Evolutionary conservation across 306 rosid species (phyloP).

Genomic region (Acmispon strigosus): DNA sequence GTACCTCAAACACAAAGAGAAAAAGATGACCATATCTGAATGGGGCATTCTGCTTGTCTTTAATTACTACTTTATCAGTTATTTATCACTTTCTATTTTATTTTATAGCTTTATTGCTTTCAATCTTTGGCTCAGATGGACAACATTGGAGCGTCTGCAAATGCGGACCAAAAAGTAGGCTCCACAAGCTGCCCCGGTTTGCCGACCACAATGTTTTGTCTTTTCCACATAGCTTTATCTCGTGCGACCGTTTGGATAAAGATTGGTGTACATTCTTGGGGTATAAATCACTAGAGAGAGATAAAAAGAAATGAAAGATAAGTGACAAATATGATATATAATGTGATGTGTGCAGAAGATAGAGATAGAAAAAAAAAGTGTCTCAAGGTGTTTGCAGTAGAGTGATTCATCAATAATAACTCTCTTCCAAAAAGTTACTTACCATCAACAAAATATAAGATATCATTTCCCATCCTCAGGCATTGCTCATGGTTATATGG

Average conservation of each 20-base stretch:
- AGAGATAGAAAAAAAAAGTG: too few relatives aligned
- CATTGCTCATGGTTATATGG: neutral
- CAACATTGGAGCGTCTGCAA: slow-evolving; percentile 36
- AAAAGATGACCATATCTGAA: neutral
- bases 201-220: slow-evolving; percentile 38
- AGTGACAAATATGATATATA: too few relatives aligned
- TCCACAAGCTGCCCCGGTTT: slow-evolving; percentile 22
- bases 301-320: too few relatives aligned
- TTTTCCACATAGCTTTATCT: slow-evolving; percentile 11
- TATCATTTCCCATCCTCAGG: neutral
- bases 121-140: slow-evolving; percentile 4
- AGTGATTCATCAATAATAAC: too few relatives aligned
- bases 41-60: neutral
- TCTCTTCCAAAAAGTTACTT: slow-evolving; percentile 1
- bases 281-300: too few relatives aligned
- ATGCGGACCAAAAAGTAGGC: slow-evolving; percentile 13
- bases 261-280: too few relatives aligned
- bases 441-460: neutral
- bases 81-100: slow-evolving; percentile 12
- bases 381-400: too few relatives aligned
- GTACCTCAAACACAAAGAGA: neutral
- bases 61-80: slow-evolving; percentile 12
- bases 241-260: too few relatives aligned
- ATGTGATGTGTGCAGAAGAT: too few relatives aligned
- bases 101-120: neutral